phyloP scores from a whole-genome alignment of 495 filamentous ascomycete genomes.

The Penicillium robsamsonii region DNA sequence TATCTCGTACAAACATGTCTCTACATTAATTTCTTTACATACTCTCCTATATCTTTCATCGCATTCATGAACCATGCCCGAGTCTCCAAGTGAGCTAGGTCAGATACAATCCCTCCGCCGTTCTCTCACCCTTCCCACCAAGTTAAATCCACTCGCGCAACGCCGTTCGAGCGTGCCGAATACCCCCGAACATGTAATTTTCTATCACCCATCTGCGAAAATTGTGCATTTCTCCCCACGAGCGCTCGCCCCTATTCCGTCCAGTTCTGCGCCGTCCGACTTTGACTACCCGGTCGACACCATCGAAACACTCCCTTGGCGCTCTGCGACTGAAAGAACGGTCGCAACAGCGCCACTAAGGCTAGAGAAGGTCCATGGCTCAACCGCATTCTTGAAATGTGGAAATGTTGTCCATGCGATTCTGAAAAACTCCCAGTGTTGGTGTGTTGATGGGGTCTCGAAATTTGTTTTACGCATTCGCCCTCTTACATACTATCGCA shows the following conservation, averaged over 20 bases:
- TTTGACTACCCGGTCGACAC: slow-evolving; percentile 47
- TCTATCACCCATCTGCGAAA: slow-evolving; percentile 61
- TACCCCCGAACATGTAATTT: slow-evolving; percentile 65
- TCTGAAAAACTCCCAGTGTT: slow-evolving; percentile 82
- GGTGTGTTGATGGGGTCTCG: slow-evolving; percentile 83
- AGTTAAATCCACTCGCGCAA: slow-evolving; percentile 37
- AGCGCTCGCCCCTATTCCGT: slow-evolving; percentile 40
- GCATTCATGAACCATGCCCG: slow-evolving; percentile 40
- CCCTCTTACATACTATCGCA: slow-evolving; percentile 79
- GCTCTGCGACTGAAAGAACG: slow-evolving; percentile 73
- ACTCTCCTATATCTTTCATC: slow-evolving; percentile 11
- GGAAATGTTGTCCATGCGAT: slow-evolving; percentile 78
- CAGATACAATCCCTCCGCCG: slow-evolving; percentile 47
- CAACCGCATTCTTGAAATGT: slow-evolving; percentile 82
- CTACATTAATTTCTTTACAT: slow-evolving; percentile 17
- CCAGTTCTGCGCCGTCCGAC: slow-evolving; percentile 43
- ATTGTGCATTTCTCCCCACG: slow-evolving; percentile 61
- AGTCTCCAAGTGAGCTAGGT: slow-evolving; percentile 37
- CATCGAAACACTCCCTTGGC: slow-evolving; percentile 64
- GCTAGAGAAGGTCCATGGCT: slow-evolving; percentile 76
- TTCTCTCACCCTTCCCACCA: slow-evolving; percentile 58
- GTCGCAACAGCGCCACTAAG: slow-evolving; percentile 75
- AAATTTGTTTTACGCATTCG: slow-evolving; percentile 82
- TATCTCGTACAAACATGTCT: slow-evolving; percentile 16
- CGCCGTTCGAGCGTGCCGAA: slow-evolving; percentile 36